A percentile compares a stretch with the other conserved stretches of the same genome.
These are phyloP conservation scores for Cladosporium sp. DNA, from an alignment of 2,329 filamentous ascomycete genomes.

Conservation along the genomic window DNA sequence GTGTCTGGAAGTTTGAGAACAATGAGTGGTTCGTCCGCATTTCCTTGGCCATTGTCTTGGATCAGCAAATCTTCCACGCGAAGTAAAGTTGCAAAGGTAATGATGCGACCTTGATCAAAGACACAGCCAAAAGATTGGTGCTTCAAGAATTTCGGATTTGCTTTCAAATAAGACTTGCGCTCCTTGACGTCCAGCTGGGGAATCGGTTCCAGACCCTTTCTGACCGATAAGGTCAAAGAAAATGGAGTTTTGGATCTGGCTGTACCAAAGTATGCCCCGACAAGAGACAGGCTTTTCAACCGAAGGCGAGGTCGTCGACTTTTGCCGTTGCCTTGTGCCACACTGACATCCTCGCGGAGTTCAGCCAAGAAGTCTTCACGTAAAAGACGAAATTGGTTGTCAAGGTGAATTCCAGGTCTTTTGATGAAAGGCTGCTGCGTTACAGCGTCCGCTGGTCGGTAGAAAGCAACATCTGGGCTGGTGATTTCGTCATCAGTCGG, in stretches of 20 bases:
- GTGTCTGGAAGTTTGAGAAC: constrained; percentile 49
- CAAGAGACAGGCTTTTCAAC: constrained; percentile 38
- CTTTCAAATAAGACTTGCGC: constrained; percentile 43
- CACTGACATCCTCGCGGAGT: constrained; percentile 57
- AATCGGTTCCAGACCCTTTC: constrained; percentile 7
- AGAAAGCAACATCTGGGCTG: constrained; percentile 51
- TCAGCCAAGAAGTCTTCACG: constrained; percentile 67
- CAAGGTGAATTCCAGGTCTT: constrained; percentile 48
- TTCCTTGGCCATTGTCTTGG: constrained; percentile 37
- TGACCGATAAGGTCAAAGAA: constrained; percentile 6
- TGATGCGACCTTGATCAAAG: constrained; percentile 45
- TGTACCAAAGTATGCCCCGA: constrained; percentile 13
- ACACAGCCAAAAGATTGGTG: constrained; percentile 61
- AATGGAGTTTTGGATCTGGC: constrained; percentile 6
- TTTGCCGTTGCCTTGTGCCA: constrained; percentile 46
- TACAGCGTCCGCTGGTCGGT: constrained; percentile 50
- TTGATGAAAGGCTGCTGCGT: constrained; percentile 33
- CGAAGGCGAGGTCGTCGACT: constrained; percentile 32
- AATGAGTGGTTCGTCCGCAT: too few relatives aligned
- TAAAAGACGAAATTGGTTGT: constrained; percentile 67
- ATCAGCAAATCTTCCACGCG: constrained; percentile 47
- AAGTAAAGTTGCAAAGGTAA: constrained; percentile 58
- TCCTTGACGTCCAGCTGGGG: constrained; percentile 14
- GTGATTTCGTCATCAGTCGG: constrained; percentile 63
- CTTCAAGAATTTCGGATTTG: constrained; percentile 49